Conservation (phyloP, 164 flowering plant species). For the Chimonanthus praecox region DNA sequence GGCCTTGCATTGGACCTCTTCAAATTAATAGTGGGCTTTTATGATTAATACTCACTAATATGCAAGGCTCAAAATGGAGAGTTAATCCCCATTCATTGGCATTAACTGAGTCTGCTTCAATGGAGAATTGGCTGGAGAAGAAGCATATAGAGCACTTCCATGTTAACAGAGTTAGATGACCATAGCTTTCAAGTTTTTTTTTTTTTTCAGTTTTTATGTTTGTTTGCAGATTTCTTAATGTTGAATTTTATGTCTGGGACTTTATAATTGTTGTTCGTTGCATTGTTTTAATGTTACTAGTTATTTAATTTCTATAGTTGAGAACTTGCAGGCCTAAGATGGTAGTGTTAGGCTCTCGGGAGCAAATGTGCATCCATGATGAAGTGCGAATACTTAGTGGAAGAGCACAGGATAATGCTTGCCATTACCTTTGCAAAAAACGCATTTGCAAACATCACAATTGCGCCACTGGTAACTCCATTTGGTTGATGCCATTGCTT, state of each 20-base stretch:
- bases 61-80: too few species aligned
- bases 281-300: neutral
- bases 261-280: neutral
- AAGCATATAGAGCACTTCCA: too few species aligned
- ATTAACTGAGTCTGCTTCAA: too few species aligned
- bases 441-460: slow-evolving; percentile 50
- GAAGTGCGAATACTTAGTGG: slow-evolving; percentile 72
- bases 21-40: too few species aligned
- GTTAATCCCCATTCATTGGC: too few species aligned
- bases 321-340: slow-evolving; percentile 79
- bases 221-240: neutral
- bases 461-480: slow-evolving; percentile 49
- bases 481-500: neutral
- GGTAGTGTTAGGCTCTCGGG: slow-evolving; percentile 91
- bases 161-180: neutral
- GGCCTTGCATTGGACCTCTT: too few species aligned
- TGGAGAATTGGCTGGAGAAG: too few species aligned
- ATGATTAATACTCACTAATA: too few species aligned
- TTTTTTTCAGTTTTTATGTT: neutral
- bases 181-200: neutral
- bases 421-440: slow-evolving; percentile 55
- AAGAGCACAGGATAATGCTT: slow-evolving; percentile 82
- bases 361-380: slow-evolving; percentile 89
- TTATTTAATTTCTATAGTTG: slow-evolving; percentile 1
- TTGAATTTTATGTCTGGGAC: neutral